Evolutionary conservation across 495 filamentous ascomycete species (phyloP), one percentile per base, ranked within the genome.

Genomic region (Cercophora sp.): DNA sequence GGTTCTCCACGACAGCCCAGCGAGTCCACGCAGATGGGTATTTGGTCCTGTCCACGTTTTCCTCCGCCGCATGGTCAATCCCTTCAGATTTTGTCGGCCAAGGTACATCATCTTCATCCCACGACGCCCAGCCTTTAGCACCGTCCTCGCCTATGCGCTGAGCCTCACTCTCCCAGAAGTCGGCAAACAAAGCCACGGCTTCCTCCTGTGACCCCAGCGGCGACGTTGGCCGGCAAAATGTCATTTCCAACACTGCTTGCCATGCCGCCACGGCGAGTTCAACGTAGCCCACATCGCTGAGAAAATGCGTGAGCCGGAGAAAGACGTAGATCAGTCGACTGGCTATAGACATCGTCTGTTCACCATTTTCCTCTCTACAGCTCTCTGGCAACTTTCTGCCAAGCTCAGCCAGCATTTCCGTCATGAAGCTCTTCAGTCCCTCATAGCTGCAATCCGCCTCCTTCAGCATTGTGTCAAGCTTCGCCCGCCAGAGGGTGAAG

Each of bases 101-200:
- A n/a, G 67, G 62, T 25, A 66, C 51, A 11, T 48, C 62, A 4
- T 49, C 60, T 29, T 62, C 59, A n/a, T 65, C 67, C 67, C 79
- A 85, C 19, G 69, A 62, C 18, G 61, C 65, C 91, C 92, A 96
- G 13, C 89, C 91, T 24, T 76, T 70, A 26, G 87, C 84, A 4
- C 70, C 74, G 5, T 66, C 59, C 65, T 97, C 93, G 4, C 93
- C 93, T 48, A 95, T 79, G 6, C 91, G 83, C 3, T 86, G 70
- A 5, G 84, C 76, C 61, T 96, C 93, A 32, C 83, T 88, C 45
- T 96, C 89, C 93, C 93, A 98, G 57, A 91, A 96, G 8, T 79
- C 73, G 23, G 75, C 63, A 46, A 94, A 86, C n/a, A 57, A 44
- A 1, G 62, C 63, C n/a, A 72, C 58, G 0, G 80, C 55, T 10